Evolutionary conservation across 306 rosid genomes (phyloP), one percentile per base, ranked within the genome.

Genomic region (Cucurbita pepo): DNA sequence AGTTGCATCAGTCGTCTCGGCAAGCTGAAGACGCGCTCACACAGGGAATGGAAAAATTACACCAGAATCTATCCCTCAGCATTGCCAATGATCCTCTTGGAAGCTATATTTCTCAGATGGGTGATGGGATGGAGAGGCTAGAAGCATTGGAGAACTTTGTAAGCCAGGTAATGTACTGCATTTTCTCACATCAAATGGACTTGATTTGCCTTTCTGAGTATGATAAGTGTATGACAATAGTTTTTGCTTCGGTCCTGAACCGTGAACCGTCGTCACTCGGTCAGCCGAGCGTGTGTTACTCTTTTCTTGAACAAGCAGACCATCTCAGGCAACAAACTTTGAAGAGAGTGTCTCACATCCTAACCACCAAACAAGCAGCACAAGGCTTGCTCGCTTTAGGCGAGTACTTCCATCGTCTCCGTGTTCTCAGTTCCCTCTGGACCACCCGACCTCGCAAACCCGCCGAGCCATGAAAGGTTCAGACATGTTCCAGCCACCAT

Each of bases 11-110:
- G 55, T 92, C 95, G 1, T 92, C 91, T 75, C 95, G 85, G 82
- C 96, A 92, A 85, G 92, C 97, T 0, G 96, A 92, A 77, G 94
- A 92, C 47, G 97, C 96, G 16, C 92, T 92, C 66, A 77, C 96
- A 56, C 95, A 84, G 77, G 96, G 97, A 62, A 79, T 92, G 69
- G 92, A 92, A 10, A 92, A 89, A 83, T 85, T 92, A 38, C 92
- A 88, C 82, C 92, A 85, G 76, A 81, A 86, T 73, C 79, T 92
- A 57, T 84, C 84, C 15, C 73, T 73, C 30, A 73, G 80, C 85
- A 80, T 88, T 66, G 85, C 88, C 50, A 61, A 76, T 25, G 85
- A 85, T 76, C 82, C 84, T 7, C 67, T 81, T 30, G 74, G 70
- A 70, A 80, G 70, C 73, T 85, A 74, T 34, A 85, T 80, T 65